Evolutionary conservation across 140 eudicot genomes (phyloP).

Genomic region (Oenanthe javanica): DNA sequence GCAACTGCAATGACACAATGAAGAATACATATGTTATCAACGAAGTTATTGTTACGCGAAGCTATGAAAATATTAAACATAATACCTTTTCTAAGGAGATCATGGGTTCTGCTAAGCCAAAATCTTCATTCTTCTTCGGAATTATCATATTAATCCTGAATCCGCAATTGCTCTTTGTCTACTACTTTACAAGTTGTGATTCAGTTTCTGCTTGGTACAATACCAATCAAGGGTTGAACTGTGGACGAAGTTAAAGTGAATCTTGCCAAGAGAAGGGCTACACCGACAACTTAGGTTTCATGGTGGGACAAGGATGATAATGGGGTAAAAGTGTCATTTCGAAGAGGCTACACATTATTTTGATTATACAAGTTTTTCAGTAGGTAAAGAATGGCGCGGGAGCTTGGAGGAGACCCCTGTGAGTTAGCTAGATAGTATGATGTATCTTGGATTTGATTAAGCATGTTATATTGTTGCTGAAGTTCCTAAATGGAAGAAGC

Average conservation of each 20-base stretch:
- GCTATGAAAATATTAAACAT: no score
- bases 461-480: neutral
- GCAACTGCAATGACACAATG: no score
- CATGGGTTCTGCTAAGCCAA: neutral
- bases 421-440: neutral
- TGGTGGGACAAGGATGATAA: neutral
- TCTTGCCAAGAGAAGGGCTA: neutral
- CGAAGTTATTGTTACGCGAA: no score
- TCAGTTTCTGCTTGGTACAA: neutral
- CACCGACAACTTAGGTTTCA: neutral
- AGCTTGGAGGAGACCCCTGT: neutral
- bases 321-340: neutral
- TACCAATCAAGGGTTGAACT: neutral
- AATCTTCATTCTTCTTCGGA: no score
- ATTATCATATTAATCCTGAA: neutral
- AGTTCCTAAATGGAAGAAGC: neutral
- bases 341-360: no score
- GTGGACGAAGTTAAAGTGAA: neutral
- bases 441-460: neutral
- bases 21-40: no score
- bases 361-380: neutral
- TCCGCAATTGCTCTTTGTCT: neutral
- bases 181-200: neutral
- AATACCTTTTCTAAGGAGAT: no score
- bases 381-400: neutral